Percentiles rank a stretch among this genome's conserved stretches.
phyloP scores from a whole-genome alignment of 2,329 filamentous ascomycete genomes.

The Ascochyta fabae region DNA sequence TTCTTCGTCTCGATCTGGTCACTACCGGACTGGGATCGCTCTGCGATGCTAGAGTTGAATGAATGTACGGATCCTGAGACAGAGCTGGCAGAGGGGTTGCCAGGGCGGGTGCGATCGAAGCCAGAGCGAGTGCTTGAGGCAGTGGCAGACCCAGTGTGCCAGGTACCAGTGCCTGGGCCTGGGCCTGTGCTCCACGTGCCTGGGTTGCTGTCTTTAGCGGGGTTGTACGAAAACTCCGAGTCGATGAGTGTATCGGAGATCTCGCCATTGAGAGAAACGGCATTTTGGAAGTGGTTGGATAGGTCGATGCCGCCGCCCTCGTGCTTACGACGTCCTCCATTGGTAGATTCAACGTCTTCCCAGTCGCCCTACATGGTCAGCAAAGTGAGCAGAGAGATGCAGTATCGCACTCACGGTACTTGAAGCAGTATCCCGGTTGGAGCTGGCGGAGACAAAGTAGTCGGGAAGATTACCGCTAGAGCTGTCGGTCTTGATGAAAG shows the following conservation, averaged over 20 bases:
- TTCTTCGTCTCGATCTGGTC: slow-evolving; percentile 10
- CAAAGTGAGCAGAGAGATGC: background rate
- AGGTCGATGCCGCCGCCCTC: slow-evolving; percentile 29
- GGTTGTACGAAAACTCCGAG: slow-evolving; percentile 22
- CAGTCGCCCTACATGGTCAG: slow-evolving; percentile 26
- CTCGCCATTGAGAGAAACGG: slow-evolving; percentile 20
- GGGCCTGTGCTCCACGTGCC: slow-evolving; percentile 20
- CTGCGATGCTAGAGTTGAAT: slow-evolving; percentile 35
- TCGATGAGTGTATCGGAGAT: slow-evolving; percentile 27
- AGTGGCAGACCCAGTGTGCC: slow-evolving; percentile 28
- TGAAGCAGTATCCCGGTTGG: slow-evolving; percentile 21
- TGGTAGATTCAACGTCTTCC: slow-evolving; percentile 17
- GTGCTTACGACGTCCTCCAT: slow-evolving; percentile 9
- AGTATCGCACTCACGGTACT: slow-evolving; percentile 22
- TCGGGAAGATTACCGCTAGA: slow-evolving; percentile 24
- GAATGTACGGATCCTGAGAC: slow-evolving; percentile 22
- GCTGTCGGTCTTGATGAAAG: slow-evolving; percentile 29
- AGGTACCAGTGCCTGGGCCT: slow-evolving; percentile 27
- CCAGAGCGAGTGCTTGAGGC: slow-evolving; percentile 16
- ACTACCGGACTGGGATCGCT: slow-evolving; percentile 25
- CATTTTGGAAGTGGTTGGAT: slow-evolving; percentile 21
- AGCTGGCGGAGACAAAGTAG: slow-evolving; percentile 23
- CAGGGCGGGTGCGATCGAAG: slow-evolving; percentile 32
- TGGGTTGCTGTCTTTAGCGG: slow-evolving; percentile 5
- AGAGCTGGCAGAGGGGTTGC: slow-evolving; percentile 23